phyloP scores from a whole-genome alignment of 2,329 filamentous ascomycete species.

The Hysterium pulicare region DNA sequence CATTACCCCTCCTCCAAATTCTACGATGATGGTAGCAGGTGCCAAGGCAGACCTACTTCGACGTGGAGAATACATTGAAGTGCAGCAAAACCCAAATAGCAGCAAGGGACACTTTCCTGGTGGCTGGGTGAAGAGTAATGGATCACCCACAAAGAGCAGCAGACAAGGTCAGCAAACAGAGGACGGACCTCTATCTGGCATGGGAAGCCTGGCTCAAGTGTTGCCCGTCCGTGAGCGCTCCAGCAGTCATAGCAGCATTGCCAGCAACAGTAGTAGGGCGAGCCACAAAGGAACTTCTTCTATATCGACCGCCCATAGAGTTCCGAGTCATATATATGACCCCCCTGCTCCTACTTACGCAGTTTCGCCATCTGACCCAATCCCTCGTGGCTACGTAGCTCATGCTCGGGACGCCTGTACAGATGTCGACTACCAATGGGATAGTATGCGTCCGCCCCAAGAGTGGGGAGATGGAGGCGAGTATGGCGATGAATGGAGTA shows the following conservation, averaged over 20 bases:
- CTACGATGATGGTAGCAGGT: slow-evolving; percentile 79
- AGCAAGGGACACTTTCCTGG: slow-evolving; percentile 51
- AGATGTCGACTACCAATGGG: slow-evolving; percentile 91
- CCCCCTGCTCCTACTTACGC: slow-evolving; percentile 80
- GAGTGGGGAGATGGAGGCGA: slow-evolving; percentile 85
- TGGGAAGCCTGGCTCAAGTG: slow-evolving; percentile 37
- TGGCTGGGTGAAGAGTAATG: slow-evolving; percentile 50
- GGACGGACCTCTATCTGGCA: slow-evolving; percentile 19
- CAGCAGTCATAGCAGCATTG: slow-evolving; percentile 36
- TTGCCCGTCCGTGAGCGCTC: slow-evolving; percentile 46
- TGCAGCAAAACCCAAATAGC: slow-evolving; percentile 37
- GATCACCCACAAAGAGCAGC: slow-evolving; percentile 12
- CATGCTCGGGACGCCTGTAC: slow-evolving; percentile 86
- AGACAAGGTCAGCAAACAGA: slow-evolving; percentile 12
- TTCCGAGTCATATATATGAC: slow-evolving; percentile 54
- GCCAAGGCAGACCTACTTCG: slow-evolving; percentile 85
- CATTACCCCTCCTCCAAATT: slow-evolving; percentile 84
- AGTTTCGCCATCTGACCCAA: slow-evolving; percentile 72
- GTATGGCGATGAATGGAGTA: slow-evolving; percentile 90
- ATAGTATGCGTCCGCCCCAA: slow-evolving; percentile 75
- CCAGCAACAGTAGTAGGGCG: slow-evolving; percentile 23
- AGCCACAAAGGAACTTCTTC: slow-evolving; percentile 19
- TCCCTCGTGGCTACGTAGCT: slow-evolving; percentile 82
- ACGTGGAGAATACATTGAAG: slow-evolving; percentile 63
- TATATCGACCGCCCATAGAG: slow-evolving; percentile 19